Evolutionary conservation across 108 stramenopile genomes (phyloP), one percentile per base, ranked within the genome.

Genomic region (Nitzschia sp.): DNA sequence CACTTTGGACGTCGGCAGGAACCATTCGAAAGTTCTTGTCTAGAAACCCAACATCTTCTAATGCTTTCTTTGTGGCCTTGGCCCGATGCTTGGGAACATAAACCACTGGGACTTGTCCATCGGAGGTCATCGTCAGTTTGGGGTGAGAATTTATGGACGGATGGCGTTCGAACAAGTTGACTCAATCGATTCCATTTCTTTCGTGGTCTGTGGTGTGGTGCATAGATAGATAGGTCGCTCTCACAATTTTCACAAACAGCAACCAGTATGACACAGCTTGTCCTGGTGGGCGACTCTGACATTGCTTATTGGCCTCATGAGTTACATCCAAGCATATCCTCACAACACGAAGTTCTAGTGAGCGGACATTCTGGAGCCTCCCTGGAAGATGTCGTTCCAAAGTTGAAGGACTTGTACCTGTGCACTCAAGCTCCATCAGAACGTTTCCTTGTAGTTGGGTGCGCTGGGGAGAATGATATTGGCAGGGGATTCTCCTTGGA

Each of bases 381-480:
- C 11, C 51, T 78, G 63, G 57, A 41, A 41, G 76, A 71, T 40
- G 63, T 76, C 61, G 67, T 51, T 56, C 74, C 65, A 12, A 57
- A 63, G 37, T 40, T 63, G n/a, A 67, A 57, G 7, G 1, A 38
- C 1, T 0, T 11, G 14, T 14, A 6, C 38, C 1, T 17, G 24
- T 56, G 44, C 53, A 29, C 29, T 12, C 1, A 43, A 19, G 42
- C 48, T 34, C 29, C 14, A 12, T 15, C 38, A 40, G 44, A 53
- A 24, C 40, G 53, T n/a, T 59, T 53, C 3, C 34, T 90, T 8
- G 57, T 90, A 19, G 73, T 90, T n/a, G 78, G 73, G n/a, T 93
- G 88, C 63, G 88, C 87, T 14, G 88, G 91, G 42, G 91, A 90
- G 67, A 93, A 93, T 65, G 91, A 93, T 65, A 69, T 90, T 52